Percentiles rank a stretch among this genome's conserved stretches.
These are phyloP conservation scores for Ogataea degrootiae DNA, from an alignment of 805 yeast genomes.

Conservation along the genomic window DNA sequence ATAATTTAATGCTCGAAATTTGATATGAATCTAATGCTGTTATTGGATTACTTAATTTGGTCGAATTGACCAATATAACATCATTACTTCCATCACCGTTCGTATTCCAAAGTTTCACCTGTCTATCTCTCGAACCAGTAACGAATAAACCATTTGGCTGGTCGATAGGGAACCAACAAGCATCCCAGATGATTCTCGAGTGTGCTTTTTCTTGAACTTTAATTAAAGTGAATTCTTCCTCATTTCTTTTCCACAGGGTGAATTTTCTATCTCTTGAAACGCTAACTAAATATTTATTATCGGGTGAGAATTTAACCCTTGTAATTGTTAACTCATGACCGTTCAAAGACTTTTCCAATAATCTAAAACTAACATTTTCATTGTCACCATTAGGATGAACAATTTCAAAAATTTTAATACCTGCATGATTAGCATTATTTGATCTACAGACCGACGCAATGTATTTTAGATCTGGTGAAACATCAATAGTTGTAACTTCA, in stretches of 20 bases:
- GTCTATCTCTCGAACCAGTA: conserved; percentile 86
- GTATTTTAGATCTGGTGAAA: conserved; percentile 54
- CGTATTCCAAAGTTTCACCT: conserved; percentile 61
- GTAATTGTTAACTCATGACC: conserved; percentile 87
- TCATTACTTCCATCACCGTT: conserved; percentile 3
- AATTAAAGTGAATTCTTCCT: conserved; percentile 24
- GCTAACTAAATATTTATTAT: conserved; percentile 57
- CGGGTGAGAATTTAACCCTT: conserved; percentile 68
- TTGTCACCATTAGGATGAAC: conserved; percentile 43
- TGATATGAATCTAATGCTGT: conserved; percentile 59
- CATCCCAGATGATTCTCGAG: conserved; percentile 91
- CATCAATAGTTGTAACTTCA: conserved; percentile 78
- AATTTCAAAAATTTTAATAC: conserved; percentile 67
- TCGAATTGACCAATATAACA: conserved; percentile 32
- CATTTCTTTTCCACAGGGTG: conserved; percentile 60
- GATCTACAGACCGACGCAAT: conserved; percentile 93
- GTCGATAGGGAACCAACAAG: conserved; percentile 66
- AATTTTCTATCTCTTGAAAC: conserved; percentile 89
- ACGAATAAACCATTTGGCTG: conserved; percentile 43
- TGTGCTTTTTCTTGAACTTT: conserved; percentile 65
- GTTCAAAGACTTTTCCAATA: conserved; percentile 43
- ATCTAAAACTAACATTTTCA: conserved; percentile 28
- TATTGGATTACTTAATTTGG: conserved; percentile 52
- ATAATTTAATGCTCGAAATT: too few species aligned
- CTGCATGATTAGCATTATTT: conserved; percentile 79